A percentile compares a stretch with the other conserved stretches of the same genome.
Conservation (phyloP, 495 filamentous ascomycete genomes). For the Trichoderma parareesei region DNA sequence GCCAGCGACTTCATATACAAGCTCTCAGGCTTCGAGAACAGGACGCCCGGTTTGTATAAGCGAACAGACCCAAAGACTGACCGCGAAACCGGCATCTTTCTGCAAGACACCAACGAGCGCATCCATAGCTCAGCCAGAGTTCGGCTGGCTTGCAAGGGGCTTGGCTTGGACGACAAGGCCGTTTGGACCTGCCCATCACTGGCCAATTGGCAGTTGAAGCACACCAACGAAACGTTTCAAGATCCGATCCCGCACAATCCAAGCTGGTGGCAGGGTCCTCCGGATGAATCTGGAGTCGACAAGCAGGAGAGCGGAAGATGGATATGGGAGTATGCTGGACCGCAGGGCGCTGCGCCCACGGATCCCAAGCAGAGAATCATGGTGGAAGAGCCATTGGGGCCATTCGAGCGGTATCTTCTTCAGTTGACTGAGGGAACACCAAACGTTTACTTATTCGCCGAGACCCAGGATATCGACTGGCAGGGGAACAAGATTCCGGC, state of each 20-base stretch:
- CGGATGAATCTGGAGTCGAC: constrained; percentile 1
- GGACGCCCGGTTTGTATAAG: constrained; percentile 53
- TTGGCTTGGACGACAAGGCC: constrained; percentile 47
- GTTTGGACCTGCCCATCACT: constrained; percentile 48
- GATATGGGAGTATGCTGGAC: constrained; percentile 45
- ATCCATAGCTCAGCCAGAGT: constrained; percentile 55
- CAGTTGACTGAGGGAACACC: constrained; percentile 32
- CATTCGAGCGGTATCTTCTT: constrained; percentile 40
- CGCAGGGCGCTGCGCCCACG: constrained; percentile 28
- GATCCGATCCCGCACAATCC: constrained; percentile 30
- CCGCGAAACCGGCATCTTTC: constrained; percentile 29
- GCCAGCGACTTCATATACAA: constrained; percentile 40
- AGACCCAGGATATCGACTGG: not conserved
- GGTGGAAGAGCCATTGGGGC: constrained; percentile 43
- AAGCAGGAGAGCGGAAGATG: constrained; percentile 23
- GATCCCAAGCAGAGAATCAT: constrained; percentile 21
- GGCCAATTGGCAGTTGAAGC: constrained; percentile 31
- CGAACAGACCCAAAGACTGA: constrained; percentile 44
- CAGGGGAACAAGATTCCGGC: not conserved
- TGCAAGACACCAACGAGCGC: constrained; percentile 55
- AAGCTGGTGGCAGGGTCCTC: constrained; percentile 26
- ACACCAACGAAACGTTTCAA: constrained; percentile 19
- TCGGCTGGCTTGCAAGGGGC: constrained; percentile 42
- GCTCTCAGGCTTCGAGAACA: constrained; percentile 41
- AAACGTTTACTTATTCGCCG: constrained; percentile 30